Conservation (phyloP, 1,284 basidiomycete genomes). For the Trichosporon faecale region DNA sequence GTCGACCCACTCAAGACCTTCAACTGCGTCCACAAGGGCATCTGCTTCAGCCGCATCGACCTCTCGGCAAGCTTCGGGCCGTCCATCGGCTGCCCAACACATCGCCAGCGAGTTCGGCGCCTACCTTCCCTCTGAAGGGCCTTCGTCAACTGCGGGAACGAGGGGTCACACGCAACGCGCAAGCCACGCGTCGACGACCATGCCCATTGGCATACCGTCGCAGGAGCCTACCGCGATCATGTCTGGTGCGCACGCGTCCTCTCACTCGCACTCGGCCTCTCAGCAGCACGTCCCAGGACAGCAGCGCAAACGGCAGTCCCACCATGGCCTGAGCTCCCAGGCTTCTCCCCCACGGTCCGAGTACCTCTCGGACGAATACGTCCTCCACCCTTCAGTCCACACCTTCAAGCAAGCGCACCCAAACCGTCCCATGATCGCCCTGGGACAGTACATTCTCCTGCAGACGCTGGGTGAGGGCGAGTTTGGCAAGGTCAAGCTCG, state of each 20-base stretch:
- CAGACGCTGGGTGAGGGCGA: constrained; percentile 97
- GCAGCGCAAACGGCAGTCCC: constrained; percentile 44
- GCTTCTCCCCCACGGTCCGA: constrained; percentile 42
- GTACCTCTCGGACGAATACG: constrained; percentile 49
- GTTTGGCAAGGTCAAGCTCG: constrained; percentile 99
- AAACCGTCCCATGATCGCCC: constrained; percentile 79
- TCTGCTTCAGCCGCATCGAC: constrained; percentile 20
- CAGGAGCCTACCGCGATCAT: constrained; percentile 33
- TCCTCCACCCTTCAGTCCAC: constrained; percentile 72
- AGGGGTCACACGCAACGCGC: constrained; percentile 17
- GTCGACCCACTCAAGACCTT: constrained; percentile 19
- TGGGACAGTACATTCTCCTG: constrained; percentile 89
- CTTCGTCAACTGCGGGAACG: constrained; percentile 5
- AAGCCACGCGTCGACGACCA: constrained; percentile 27
- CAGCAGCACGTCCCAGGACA: constrained; percentile 1
- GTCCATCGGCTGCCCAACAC: constrained; percentile 18
- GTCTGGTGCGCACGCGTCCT: constrained; percentile 30
- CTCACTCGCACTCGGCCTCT: constrained; percentile 30
- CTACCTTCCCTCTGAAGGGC: constrained; percentile 14
- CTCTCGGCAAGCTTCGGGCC: constrained; percentile 15
- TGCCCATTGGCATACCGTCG: constrained; percentile 33
- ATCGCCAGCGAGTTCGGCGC: constrained; percentile 27
- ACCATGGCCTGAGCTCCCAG: constrained; percentile 25
- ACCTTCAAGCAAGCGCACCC: constrained; percentile 82
- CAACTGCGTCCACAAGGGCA: constrained; percentile 23